Evolutionary conservation across 2,329 filamentous ascomycete genomes (phyloP).

Genomic region (Helminthosporium solani): DNA sequence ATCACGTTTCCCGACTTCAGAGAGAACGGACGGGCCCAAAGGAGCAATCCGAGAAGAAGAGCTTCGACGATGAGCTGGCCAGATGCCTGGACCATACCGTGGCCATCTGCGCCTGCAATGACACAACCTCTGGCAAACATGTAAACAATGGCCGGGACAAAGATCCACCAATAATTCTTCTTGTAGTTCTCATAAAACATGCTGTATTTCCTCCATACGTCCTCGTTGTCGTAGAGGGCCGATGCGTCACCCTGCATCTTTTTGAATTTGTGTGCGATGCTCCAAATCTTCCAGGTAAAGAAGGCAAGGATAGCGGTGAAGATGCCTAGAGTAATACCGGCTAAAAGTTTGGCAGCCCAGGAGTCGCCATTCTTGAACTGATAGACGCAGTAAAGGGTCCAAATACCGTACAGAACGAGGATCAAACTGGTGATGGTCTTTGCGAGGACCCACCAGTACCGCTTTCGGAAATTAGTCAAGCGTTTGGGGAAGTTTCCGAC

Average conservation of each 20-base stretch:
- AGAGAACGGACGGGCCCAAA: conserved; percentile 85
- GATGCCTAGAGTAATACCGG: conserved; percentile 73
- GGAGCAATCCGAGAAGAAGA: conserved; percentile 72
- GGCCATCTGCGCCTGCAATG: conserved; percentile 80
- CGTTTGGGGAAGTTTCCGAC: conserved; percentile 81
- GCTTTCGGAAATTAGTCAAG: conserved; percentile 82
- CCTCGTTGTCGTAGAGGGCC: conserved; percentile 82
- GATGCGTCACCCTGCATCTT: conserved; percentile 70
- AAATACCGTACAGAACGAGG: conserved; percentile 87
- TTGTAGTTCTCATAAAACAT: conserved; percentile 97
- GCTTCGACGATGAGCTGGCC: conserved; percentile 80
- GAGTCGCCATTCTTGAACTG: conserved; percentile 94
- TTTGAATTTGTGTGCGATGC: conserved; percentile 72
- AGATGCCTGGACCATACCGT: conserved; percentile 78
- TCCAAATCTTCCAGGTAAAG: conserved; percentile 83
- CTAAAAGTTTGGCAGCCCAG: conserved; percentile 84
- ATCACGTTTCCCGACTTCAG: conserved; percentile 86
- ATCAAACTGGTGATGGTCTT: conserved; percentile 89
- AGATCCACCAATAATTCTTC: conserved; percentile 95
- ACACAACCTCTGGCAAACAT: conserved; percentile 86
- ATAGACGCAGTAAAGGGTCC: conserved; percentile 94
- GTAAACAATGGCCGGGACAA: conserved; percentile 85
- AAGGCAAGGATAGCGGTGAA: conserved; percentile 82
- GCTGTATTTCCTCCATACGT: conserved; percentile 91
- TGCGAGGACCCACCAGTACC: conserved; percentile 92